A percentile compares a stretch with the other conserved stretches of the same genome.
Conservation (phyloP, 805 yeast genomes). For the Cyberlindnera xylosilytica region DNA sequence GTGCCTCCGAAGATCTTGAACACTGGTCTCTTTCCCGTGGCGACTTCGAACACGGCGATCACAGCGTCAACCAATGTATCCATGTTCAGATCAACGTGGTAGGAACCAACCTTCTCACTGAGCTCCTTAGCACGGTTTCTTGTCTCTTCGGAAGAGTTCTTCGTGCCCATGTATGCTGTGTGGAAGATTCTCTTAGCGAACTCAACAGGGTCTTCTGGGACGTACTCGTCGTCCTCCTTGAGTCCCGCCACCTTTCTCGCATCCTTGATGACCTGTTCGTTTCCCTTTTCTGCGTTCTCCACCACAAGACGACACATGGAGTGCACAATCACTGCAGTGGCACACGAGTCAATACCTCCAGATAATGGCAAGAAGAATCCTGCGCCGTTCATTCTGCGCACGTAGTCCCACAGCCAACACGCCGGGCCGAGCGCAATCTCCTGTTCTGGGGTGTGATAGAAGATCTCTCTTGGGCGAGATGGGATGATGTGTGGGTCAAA, state of each 20-base stretch:
- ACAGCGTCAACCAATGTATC: slow-evolving; percentile 77
- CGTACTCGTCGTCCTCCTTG: slow-evolving; percentile 45
- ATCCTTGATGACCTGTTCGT: slow-evolving; percentile 73
- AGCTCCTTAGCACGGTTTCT: slow-evolving; percentile 76
- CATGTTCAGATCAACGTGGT: slow-evolving; percentile 90
- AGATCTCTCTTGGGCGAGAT: slow-evolving; percentile 44
- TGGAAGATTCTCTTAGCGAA: slow-evolving; percentile 76
- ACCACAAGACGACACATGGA: slow-evolving; percentile 91
- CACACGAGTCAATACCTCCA: slow-evolving; percentile 98
- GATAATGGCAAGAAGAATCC: slow-evolving; percentile 92
- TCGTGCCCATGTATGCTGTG: slow-evolving; percentile 94
- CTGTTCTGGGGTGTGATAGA: slow-evolving; percentile 83
- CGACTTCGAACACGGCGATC: slow-evolving; percentile 72
- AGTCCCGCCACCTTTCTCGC: slow-evolving; percentile 64
- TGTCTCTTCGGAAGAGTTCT: slow-evolving; percentile 86
- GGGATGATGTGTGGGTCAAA: slow-evolving; percentile 66
- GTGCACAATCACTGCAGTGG: slow-evolving; percentile 91
- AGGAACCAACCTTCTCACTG: slow-evolving; percentile 75
- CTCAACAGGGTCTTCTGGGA: slow-evolving; percentile 73
- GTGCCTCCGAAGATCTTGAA: slow-evolving; percentile 94
- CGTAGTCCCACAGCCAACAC: slow-evolving; percentile 98
- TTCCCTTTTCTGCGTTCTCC: slow-evolving; percentile 62
- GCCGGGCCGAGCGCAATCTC: slow-evolving; percentile 99
- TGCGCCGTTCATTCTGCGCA: slow-evolving; percentile 84
- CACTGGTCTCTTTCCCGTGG: slow-evolving; percentile 86